Conservation (phyloP, 2,329 filamentous ascomycete genomes). For the Aspergillus alliaceus region DNA sequence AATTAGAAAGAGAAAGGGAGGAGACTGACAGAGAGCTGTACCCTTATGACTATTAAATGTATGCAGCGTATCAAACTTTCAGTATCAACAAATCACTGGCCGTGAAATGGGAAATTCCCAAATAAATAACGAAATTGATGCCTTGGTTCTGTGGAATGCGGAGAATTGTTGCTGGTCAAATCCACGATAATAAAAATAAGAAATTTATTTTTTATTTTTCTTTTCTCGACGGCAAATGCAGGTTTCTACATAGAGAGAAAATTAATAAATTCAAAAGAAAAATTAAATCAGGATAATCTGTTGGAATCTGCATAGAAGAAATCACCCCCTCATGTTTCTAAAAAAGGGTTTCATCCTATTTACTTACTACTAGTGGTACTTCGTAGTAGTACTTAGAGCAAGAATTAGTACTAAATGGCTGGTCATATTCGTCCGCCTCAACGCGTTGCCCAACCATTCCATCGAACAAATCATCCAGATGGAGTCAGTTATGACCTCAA, state of each 20-base stretch:
- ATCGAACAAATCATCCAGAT: slow-evolving; percentile 17
- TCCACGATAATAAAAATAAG: not conserved
- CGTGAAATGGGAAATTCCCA: not conserved
- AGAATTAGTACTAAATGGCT: slow-evolving; percentile 4
- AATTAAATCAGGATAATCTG: not conserved
- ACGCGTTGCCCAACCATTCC: slow-evolving; percentile 19
- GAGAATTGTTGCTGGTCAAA: slow-evolving; percentile 7
- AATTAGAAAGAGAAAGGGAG: too few relatives aligned
- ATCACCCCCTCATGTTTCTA: slow-evolving; percentile 1
- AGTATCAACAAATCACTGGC: not conserved
- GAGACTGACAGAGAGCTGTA: not conserved
- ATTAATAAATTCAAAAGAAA: not conserved
- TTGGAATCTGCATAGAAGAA: not conserved
- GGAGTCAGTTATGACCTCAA: slow-evolving; percentile 11
- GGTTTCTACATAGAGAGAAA: not conserved
- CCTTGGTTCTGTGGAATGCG: slow-evolving; percentile 6
- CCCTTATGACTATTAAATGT: not conserved
- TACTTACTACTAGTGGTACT: not conserved
- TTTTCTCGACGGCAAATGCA: not conserved
- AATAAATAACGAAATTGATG: not conserved
- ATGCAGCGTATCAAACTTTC: not conserved
- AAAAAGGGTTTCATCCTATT: not conserved
- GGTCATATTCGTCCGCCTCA: slow-evolving; percentile 18
- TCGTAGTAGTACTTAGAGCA: not conserved
- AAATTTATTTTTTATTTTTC: not conserved